Base-by-base conservation (phyloP, 2,329 filamentous ascomycete genomes). In the Neopestalotiopsis sp. region DNA sequence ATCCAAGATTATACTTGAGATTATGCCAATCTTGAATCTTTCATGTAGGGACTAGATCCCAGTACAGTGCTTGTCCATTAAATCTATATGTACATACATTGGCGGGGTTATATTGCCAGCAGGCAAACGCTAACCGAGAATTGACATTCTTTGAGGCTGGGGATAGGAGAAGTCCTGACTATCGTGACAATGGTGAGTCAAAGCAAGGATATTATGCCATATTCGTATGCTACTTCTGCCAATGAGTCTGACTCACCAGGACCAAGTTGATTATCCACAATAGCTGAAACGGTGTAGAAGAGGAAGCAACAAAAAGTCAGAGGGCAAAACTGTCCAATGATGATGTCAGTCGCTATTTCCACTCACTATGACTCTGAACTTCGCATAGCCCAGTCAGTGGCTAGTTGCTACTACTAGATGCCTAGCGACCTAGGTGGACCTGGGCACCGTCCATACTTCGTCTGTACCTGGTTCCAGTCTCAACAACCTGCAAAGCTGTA, bases 311-410 rank as follows among this genome's bases (percentile, higher is more conserved):
- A 9, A 38, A 38, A 38, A 38, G 34, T 38, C 6, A 10, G 34
- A 7, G 5, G 34, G 6, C 34, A 53, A 53, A 24, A 3, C 45
- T 20, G 45, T 17, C 40, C 53, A 61, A 59, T 67, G 65, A 67
- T 61, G 56, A 61, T 61, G 61, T 64, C 61, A 64, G 40, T 34
- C 45, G 17, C 45, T 53, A 53, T n/a, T 53, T 53, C 45, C 45
- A 53, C 45, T 53, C n/a, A 7, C 45, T 53, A 69, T 71, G 20
- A 69, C 75, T 63, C 61, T 53, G 45, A 14, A 53, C 17, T 53
- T 17, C 45, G 6, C 20, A 49, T 17, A n/a, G n/a, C 45, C 45
- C n/a, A 49, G 45, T 6, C n/a, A 53, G 6, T 53, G 45, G 17
- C 20, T 53, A 49, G 42, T n/a, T 49, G 14, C 14, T 13, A 7